These are phyloP conservation scores for Boletales sp. DNA, from an alignment of 768 basidiomycete genomes.

Conservation along the genomic window DNA sequence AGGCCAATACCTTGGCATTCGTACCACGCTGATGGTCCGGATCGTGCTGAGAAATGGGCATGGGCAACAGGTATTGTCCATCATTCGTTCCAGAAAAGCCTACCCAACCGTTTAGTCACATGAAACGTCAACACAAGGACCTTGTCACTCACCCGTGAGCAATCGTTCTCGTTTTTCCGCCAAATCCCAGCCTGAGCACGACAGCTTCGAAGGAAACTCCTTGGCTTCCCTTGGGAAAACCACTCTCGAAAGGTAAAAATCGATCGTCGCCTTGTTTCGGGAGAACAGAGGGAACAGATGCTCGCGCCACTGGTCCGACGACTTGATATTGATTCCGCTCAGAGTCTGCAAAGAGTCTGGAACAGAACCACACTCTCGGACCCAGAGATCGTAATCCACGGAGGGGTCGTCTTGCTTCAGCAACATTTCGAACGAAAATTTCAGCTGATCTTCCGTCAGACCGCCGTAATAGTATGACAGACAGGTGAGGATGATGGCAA, in stretches of 20 bases:
- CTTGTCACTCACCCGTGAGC: constrained; percentile 14
- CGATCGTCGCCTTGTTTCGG: constrained; percentile 20
- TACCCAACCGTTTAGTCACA: not conserved
- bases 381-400: constrained; percentile 19
- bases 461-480: constrained; percentile 26
- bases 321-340: constrained; percentile 25
- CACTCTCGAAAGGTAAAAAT: constrained; percentile 23
- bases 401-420: constrained; percentile 19
- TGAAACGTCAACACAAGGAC: not conserved
- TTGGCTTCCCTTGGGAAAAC: constrained; percentile 29
- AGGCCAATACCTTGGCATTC: constrained; percentile 15
- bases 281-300: constrained; percentile 14
- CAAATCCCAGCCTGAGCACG: constrained; percentile 29
- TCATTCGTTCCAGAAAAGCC: constrained; percentile 30
- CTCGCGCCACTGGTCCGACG: constrained; percentile 13
- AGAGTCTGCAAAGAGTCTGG: constrained; percentile 14
- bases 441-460: constrained; percentile 16
- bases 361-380: constrained; percentile 9
- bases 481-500: constrained; percentile 15
- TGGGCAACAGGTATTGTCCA: constrained; percentile 25
- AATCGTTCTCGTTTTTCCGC: constrained; percentile 17
- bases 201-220: constrained; percentile 10
- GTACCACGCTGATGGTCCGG: constrained; percentile 13
- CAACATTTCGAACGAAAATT: constrained; percentile 14
- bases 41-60: constrained; percentile 24